Evolutionary conservation across 805 yeast genomes (phyloP), one percentile per base, ranked within the genome.

Genomic region (Barnettozyma wickerhamii): DNA sequence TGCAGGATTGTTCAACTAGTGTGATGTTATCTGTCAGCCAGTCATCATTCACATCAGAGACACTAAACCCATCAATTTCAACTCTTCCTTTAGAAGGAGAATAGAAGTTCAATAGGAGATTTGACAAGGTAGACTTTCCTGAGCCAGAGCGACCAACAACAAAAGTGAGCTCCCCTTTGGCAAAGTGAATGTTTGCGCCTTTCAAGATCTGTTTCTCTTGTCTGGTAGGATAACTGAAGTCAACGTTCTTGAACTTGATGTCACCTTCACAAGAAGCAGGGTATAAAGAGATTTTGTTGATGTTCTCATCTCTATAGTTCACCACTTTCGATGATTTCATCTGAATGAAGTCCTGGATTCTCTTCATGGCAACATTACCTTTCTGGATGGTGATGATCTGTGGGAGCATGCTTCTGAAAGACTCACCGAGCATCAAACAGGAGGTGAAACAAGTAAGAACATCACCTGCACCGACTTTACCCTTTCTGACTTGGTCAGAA

Each of bases 71-170:
- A 56, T 79, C 89, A 10, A 90, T 59, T 3, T 56, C 55, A 1
- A 93, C 73, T 1, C 53, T 41, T 0, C 99, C 99, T 0, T 57
- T 41, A 5, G 60, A 49, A 0, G 69, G 63, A 0, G 58, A 46
- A 51, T 90, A 88, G 19, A 86, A 71, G 20, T 74, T 74, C 40
- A 84, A 57, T 1, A 93, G 51, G 2, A 93, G 58, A 28, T 72
- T 73, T 0, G 83, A 74, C 2, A 93, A 46, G 0, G 98, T 84
- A 0, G 98, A 91, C 59, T 93, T 93, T 0, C 99, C 99, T 0
- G 90, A 81, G 0, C 99, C 99, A 0, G 97, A 89, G 45, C 72
- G 70, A 1, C 99, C 99, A 31, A 93, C 75, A 4, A 93, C 61
- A 51, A 77, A 91, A 1, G 81, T 77, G 6, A 75, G 55, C 24